Evolutionary conservation across 331 rosid species (phyloP).

Genomic region (Pyrus hybrid): DNA sequence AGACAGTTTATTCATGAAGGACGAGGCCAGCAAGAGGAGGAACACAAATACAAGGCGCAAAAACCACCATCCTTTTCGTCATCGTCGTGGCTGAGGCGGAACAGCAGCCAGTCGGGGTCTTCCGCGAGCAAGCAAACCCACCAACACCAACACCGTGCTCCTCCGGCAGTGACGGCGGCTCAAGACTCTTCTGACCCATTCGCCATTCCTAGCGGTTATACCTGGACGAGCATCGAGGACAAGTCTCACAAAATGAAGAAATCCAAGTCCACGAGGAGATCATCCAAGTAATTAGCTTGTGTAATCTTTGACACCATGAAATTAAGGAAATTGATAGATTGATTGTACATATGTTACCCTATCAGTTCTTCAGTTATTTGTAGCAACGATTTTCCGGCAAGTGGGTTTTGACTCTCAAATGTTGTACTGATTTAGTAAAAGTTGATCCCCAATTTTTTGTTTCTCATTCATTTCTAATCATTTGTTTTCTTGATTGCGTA

Average conservation of each 20-base stretch:
- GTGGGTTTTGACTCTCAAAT: no score
- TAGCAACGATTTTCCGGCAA: no score
- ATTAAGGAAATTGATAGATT: background rate
- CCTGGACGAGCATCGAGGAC: slow-evolving; percentile 64
- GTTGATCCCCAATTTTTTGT: no score
- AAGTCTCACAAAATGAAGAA: slow-evolving; percentile 55
- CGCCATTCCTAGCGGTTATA: slow-evolving; percentile 70
- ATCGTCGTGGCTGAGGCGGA: slow-evolving; percentile 58
- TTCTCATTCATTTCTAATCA: no score
- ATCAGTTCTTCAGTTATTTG: background rate
- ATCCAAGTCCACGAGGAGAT: slow-evolving; percentile 61
- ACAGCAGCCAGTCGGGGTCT: slow-evolving; percentile 36
- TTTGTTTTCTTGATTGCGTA: background rate
- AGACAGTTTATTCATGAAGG: slow-evolving; percentile 37
- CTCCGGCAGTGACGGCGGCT: background rate
- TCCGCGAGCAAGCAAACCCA: slow-evolving; percentile 27
- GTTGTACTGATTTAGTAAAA: no score
- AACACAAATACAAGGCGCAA: slow-evolving; percentile 20
- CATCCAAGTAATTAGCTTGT: slow-evolving; percentile 27
- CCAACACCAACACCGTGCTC: background rate
- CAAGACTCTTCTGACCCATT: slow-evolving; percentile 65
- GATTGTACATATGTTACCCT: background rate
- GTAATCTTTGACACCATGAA: background rate
- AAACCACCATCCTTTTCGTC: slow-evolving; percentile 19
- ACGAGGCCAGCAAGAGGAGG: slow-evolving; percentile 14